Evolutionary conservation across 2,329 filamentous ascomycete species (phyloP), one percentile per base, ranked within the genome.

Genomic region (Verticillium tricorpus): DNA sequence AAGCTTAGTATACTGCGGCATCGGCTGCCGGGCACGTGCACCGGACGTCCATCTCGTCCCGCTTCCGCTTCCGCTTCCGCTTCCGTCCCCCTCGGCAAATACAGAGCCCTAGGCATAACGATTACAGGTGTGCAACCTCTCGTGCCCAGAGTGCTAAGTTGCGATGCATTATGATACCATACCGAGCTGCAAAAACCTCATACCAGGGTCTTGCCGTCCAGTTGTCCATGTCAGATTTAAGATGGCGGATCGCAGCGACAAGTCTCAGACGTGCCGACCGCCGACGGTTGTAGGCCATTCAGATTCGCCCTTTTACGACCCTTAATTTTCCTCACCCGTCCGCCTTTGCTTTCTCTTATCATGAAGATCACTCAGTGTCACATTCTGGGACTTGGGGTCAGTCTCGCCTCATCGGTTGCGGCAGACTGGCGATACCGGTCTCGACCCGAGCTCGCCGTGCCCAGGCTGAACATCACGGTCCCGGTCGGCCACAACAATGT

Each of bases 401-500:
- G 17, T n/a, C 9, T 45, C 17, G 17, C 54, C 28, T 35, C 22
- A 15, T 9, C 50, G 5, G 31, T 28, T 15, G 35, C 35, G 2
- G 68, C 68, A 19, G 65, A 68, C 56, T 66, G 61, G 62, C 67
- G 65, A 58, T 70, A 61, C 54, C 66, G 60, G 56, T 69, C 68
- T 14, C 67, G 68, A 15, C 64, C 65, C 7, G 67, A 69, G 35
- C 60, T 61, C 17, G n/a, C 60, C n/a, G n/a, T 45, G 8, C 60
- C 60, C 2, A 52, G 35, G 19, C 25, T 61, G 19, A 61, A 61
- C 40, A 61, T 59, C 60, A 61, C 56, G 17, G 19, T 40, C 11
- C 56, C 60, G 7, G 60, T 50, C 2, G n/a, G 9, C 14, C 17
- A 25, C 17, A 32, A n/a, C 12, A 31, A 31, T 8, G 45, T 59